Conservation (phyloP, 1,284 basidiomycete species). For the Sanghuangporus sanghuang region DNA sequence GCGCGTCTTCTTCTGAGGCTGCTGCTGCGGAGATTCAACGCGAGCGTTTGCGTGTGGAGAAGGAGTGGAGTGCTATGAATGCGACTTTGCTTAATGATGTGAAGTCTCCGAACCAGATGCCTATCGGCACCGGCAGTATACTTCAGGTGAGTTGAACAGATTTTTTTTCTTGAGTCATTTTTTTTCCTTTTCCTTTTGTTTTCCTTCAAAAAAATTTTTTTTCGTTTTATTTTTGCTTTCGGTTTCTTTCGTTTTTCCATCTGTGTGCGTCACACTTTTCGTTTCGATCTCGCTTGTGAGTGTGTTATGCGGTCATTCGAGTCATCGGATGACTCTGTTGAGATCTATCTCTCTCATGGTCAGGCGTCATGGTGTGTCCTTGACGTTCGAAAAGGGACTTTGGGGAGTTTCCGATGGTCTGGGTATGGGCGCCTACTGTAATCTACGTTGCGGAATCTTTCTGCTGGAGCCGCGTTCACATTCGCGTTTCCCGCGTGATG, state of each 20-base stretch:
- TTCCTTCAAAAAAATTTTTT: neutral
- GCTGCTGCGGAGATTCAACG: slow-evolving; percentile 9
- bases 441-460: neutral
- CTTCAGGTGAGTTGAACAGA: neutral
- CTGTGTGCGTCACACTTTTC: neutral
- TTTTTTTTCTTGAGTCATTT: neutral
- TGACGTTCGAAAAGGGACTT: neutral
- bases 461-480: neutral
- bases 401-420: neutral
- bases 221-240: neutral
- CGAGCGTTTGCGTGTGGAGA: slow-evolving; percentile 4
- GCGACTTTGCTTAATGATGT: too few relatives aligned
- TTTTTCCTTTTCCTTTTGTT: neutral
- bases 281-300: neutral
- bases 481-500: neutral
- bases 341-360: neutral
- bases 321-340: neutral
- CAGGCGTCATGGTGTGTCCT: neutral
- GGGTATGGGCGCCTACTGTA: neutral
- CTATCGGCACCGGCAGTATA: neutral
- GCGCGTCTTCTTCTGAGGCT: slow-evolving; percentile 3
- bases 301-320: neutral
- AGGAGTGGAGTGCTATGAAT: neutral
- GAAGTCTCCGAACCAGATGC: too few relatives aligned
- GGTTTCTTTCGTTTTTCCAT: neutral